A percentile compares a stretch with the other conserved stretches of the same genome.
Evolutionary conservation across 164 flowering plant species (phyloP).

Genomic region (Warburgia ugandensis): DNA sequence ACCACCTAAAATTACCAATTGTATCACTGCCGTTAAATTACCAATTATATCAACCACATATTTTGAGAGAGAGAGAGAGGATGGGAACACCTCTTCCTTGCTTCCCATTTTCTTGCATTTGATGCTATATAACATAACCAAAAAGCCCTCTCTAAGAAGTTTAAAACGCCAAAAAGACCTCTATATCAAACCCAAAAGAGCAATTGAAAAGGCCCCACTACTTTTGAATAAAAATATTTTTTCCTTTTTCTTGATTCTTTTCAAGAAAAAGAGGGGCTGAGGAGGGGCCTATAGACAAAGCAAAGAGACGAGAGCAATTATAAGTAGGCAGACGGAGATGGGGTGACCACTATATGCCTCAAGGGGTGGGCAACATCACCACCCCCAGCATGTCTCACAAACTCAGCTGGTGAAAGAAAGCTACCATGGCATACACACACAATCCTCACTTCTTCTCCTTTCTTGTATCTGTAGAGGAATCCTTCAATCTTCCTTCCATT

Average conservation of each 20-base stretch:
- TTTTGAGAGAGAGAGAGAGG: too few species aligned
- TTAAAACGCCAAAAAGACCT: not conserved
- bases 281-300: too few species aligned
- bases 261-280: not conserved
- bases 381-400: conserved; percentile 84
- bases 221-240: too few species aligned
- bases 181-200: conserved; percentile 1
- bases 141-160: not conserved
- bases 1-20: too few species aligned
- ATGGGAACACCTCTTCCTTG: too few species aligned
- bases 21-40: too few species aligned
- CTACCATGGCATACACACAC: conserved; percentile 89
- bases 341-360: conserved; percentile 66
- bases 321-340: conserved; percentile 27
- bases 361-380: conserved; percentile 67
- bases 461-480: conserved; percentile 56
- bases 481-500: conserved; percentile 68
- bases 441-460: conserved; percentile 73
- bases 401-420: conserved; percentile 75
- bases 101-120: not conserved
- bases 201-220: not conserved
- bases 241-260: not conserved
- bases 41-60: too few species aligned
- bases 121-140: not conserved
- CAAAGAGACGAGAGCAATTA: conserved; percentile 5